Conservation (phyloP, 805 yeast genomes). For the Starmerella cellae region DNA sequence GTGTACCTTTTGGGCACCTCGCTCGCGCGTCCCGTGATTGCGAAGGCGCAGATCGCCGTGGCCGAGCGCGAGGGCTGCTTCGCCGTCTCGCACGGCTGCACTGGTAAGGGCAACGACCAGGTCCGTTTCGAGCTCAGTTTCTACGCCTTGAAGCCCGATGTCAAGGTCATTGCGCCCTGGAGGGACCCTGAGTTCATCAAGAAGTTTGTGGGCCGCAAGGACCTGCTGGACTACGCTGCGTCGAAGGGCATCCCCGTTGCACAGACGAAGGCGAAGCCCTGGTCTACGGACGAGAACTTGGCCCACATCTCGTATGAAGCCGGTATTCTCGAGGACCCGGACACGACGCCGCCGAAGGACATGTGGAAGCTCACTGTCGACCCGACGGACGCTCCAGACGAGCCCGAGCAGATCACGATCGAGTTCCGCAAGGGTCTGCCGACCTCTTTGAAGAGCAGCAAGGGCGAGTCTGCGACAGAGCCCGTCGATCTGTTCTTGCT, state of each 20-base stretch:
- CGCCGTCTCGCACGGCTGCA: slow-evolving; percentile 98
- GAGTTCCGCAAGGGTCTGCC: slow-evolving; percentile 82
- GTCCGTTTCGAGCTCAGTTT: slow-evolving; percentile 94
- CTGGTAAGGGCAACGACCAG: slow-evolving; percentile 99
- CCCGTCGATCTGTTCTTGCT: slow-evolving; percentile 86
- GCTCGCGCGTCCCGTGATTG: slow-evolving; percentile 96
- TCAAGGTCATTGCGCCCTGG: slow-evolving; percentile 97
- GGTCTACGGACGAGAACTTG: slow-evolving; percentile 99
- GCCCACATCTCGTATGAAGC: slow-evolving; percentile 99
- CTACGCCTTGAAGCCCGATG: slow-evolving; percentile 97
- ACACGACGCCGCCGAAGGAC: slow-evolving; percentile 97
- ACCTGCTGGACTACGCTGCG: slow-evolving; percentile 84
- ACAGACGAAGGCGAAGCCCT: slow-evolving; percentile 97
- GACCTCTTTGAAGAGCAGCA: slow-evolving; percentile 50
- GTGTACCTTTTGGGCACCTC: slow-evolving; percentile 95
- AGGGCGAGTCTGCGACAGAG: slow-evolving; percentile 54
- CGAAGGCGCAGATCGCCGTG: slow-evolving; percentile 93
- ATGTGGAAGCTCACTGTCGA: slow-evolving; percentile 99
- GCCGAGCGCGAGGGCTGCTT: slow-evolving; percentile 97
- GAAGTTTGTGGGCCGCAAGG: slow-evolving; percentile 97
- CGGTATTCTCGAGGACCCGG: slow-evolving; percentile 97
- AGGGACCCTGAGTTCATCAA: slow-evolving; percentile 90
- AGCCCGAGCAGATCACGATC: slow-evolving; percentile 78
- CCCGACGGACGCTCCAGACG: slow-evolving; percentile 87
- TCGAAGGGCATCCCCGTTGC: slow-evolving; percentile 84